Evolutionary conservation across 805 yeast species (phyloP).

Genomic region (Priceomyces medius): DNA sequence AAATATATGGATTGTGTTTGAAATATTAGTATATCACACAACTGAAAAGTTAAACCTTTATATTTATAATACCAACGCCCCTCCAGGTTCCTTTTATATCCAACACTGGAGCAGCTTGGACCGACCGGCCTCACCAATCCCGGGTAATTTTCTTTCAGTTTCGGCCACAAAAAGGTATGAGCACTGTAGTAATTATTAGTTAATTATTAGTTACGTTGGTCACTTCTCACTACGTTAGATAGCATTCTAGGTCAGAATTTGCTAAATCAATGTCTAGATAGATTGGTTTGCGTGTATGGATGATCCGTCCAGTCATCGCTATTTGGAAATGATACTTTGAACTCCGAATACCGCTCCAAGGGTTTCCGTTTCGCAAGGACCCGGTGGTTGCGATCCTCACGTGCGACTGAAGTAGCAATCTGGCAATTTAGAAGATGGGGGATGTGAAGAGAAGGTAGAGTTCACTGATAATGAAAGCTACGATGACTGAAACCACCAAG

Average conservation of each 20-base stretch:
- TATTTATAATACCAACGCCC: not conserved
- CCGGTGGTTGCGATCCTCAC: no score
- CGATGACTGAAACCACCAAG: conserved; percentile 20
- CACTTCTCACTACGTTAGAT: no score
- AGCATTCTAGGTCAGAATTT: no score
- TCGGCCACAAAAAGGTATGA: not conserved
- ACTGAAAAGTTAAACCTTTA: not conserved
- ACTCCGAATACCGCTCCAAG: no score
- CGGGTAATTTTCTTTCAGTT: conserved; percentile 3
- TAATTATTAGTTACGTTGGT: no score
- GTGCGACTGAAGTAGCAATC: no score
- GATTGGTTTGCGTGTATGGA: no score
- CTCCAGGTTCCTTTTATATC: not conserved
- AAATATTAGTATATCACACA: not conserved
- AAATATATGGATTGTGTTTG: not conserved
- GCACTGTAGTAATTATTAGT: not conserved
- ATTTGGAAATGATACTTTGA: no score
- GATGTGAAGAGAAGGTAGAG: not conserved
- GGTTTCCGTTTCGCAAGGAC: no score
- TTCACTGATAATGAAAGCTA: not conserved
- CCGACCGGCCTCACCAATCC: conserved; percentile 5
- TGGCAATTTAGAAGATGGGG: not conserved
- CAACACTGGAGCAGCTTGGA: conserved; percentile 3
- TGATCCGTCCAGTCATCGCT: no score
- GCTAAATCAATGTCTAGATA: no score